A percentile compares a stretch with the other conserved stretches of the same genome.
phyloP scores from a whole-genome alignment of 306 rosid genomes.

The Cucurbita moschata region DNA sequence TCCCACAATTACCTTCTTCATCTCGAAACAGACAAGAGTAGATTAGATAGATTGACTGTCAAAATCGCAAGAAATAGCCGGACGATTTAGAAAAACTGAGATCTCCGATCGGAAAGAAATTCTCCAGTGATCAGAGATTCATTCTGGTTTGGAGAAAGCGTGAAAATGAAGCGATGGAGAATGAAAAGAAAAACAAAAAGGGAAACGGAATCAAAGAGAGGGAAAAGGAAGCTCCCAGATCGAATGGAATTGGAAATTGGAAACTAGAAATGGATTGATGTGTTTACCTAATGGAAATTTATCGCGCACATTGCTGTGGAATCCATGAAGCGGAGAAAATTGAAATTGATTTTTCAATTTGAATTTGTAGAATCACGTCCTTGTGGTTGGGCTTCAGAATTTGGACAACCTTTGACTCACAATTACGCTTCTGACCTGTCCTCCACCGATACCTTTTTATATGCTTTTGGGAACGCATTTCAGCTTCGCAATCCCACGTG shows the following conservation, averaged over 20 bases:
- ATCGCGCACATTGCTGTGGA: no score
- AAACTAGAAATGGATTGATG: background rate
- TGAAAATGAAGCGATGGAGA: background rate
- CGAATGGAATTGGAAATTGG: background rate
- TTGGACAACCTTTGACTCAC: no score
- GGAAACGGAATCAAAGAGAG: background rate
- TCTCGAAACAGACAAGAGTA: conserved; percentile 2
- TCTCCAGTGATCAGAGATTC: conserved; percentile 3
- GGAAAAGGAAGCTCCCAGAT: background rate
- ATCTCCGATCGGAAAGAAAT: background rate
- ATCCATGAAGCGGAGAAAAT: no score
- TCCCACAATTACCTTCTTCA: conserved; percentile 59
- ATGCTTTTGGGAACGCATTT: no score
- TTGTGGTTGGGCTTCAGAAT: no score
- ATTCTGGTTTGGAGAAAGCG: background rate
- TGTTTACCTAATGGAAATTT: no score
- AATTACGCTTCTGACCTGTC: no score
- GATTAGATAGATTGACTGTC: background rate
- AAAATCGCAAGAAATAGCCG: background rate
- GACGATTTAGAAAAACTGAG: background rate
- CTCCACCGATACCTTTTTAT: no score
- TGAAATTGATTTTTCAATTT: no score
- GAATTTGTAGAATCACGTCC: no score
- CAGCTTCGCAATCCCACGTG: no score
- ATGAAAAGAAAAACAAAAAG: background rate